These are phyloP conservation scores for Triticum turgidum DNA, from an alignment of 176 grass and related monocot species.

Conservation along the genomic window DNA sequence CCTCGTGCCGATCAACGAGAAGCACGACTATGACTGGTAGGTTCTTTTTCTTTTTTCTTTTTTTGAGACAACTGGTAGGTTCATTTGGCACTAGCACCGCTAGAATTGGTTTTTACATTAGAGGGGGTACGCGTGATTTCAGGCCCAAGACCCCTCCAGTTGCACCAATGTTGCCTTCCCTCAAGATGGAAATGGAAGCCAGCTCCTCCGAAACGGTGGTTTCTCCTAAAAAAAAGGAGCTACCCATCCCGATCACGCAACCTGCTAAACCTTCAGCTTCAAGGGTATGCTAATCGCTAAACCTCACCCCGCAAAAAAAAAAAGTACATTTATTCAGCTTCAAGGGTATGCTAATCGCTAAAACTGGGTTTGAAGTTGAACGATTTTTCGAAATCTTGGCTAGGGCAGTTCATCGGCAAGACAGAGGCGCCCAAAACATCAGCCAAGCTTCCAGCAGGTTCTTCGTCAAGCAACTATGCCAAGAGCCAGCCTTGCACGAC, in stretches of 20 bases:
- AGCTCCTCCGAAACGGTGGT: conserved; percentile 7
- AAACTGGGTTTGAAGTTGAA: neutral
- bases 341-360: conserved; percentile 38
- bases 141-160: conserved; percentile 57
- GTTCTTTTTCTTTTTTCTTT: too few species aligned
- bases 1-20: conserved; percentile 38
- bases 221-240: conserved; percentile 21
- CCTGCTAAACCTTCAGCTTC: conserved; percentile 33
- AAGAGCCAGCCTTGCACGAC: neutral
- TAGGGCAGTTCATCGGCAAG: conserved; percentile 9
- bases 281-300: conserved; percentile 33
- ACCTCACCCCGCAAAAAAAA: neutral
- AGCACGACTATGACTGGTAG: conserved; percentile 68
- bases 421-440: conserved; percentile 4
- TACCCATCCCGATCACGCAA: neutral
- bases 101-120: neutral
- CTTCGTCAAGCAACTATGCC: neutral
- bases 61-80: too few species aligned
- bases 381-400: neutral
- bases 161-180: conserved; percentile 57
- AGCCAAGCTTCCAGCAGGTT: neutral
- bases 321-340: too few species aligned
- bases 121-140: neutral
- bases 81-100: too few species aligned
- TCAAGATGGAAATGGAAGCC: conserved; percentile 44